These are phyloP conservation scores for Climacium dendroides DNA, from an alignment of 225 moss, liverwort and hornwort species.

Conservation along the genomic window DNA sequence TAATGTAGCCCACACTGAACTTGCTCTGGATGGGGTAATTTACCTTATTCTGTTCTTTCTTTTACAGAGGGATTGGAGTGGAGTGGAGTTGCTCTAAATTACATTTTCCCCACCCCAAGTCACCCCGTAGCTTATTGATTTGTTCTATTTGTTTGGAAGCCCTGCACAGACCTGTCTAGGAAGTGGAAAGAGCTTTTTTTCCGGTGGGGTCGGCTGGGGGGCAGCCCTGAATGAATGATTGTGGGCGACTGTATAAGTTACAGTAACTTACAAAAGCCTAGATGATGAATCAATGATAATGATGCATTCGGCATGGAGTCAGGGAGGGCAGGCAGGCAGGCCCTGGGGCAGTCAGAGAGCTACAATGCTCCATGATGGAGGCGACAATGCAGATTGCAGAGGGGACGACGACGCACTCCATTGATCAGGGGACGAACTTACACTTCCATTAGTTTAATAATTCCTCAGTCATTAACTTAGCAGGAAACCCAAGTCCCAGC, in stretches of 20 bases:
- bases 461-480: too few species aligned
- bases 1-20: too few species aligned
- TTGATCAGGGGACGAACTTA: too few species aligned
- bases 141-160: too few species aligned
- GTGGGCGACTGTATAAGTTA: neutral
- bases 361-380: neutral
- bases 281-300: neutral
- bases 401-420: neutral
- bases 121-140: too few species aligned
- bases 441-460: too few species aligned
- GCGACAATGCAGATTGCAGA: neutral
- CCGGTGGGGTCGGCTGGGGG: neutral
- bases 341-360: neutral
- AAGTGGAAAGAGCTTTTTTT: too few species aligned
- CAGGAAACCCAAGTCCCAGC: neutral
- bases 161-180: too few species aligned
- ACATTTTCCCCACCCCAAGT: too few species aligned
- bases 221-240: neutral
- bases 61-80: neutral
- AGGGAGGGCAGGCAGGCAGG: neutral
- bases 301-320: neutral
- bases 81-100: neutral
- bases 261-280: neutral
- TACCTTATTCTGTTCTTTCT: too few species aligned
- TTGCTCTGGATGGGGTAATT: too few species aligned